A percentile compares a stretch with the other conserved stretches of the same genome.
These are phyloP conservation scores for Kwoniella botswanensis DNA, from an alignment of 768 basidiomycete species.

Conservation along the genomic window DNA sequence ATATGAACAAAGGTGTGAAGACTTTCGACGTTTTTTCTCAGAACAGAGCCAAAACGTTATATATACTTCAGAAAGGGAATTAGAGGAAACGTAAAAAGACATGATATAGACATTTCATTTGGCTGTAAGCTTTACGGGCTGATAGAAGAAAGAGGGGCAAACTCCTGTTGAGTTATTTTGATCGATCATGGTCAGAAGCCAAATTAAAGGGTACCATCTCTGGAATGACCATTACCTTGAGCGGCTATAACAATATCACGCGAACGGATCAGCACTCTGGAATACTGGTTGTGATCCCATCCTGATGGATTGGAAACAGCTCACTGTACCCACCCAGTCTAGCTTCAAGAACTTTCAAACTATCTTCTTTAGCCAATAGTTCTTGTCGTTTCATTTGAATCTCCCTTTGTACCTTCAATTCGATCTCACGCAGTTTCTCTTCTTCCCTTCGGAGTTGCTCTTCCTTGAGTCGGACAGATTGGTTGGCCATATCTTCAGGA, in stretches of 20 bases:
- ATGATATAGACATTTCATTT: slow-evolving; percentile 18
- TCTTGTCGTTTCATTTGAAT: slow-evolving; percentile 98
- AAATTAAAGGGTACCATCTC: slow-evolving; percentile 20
- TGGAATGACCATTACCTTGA: slow-evolving; percentile 21
- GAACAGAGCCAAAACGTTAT: neutral
- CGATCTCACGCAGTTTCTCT: slow-evolving; percentile 98
- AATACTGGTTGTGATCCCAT: neutral
- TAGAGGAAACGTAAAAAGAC: slow-evolving; percentile 4
- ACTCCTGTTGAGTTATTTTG: neutral
- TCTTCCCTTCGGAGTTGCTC: slow-evolving; percentile 96
- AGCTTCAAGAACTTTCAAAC: slow-evolving; percentile 56
- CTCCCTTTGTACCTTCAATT: slow-evolving; percentile 96
- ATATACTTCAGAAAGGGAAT: neutral
- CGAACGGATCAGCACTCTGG: too few species aligned
- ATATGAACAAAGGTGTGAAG: neutral
- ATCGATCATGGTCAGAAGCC: neutral
- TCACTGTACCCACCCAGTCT: slow-evolving; percentile 51
- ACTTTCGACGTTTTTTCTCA: too few species aligned
- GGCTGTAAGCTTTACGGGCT: neutral
- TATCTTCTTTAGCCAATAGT: slow-evolving; percentile 90
- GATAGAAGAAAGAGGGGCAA: neutral
- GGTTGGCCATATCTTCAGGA: slow-evolving; percentile 94
- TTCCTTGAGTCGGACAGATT: slow-evolving; percentile 96
- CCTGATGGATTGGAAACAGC: neutral
- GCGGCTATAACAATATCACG: slow-evolving; percentile 6